Conservation (phyloP, 257 asterid genomes). For the Phtheirospermum japonicum region DNA sequence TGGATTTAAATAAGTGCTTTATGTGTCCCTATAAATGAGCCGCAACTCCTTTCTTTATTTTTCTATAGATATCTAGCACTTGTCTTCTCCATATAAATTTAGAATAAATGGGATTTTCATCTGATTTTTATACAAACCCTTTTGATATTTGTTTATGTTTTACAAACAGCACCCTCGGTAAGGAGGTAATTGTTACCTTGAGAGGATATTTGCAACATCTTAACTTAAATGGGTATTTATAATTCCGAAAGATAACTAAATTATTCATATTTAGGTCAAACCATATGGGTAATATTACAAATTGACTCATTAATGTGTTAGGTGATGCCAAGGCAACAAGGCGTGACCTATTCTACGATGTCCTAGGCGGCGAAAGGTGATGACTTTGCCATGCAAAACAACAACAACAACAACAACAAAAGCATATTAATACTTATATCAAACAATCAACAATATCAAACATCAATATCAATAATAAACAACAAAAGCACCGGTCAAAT, state of each 20-base stretch:
- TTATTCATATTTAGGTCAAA: neutral
- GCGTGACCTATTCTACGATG: neutral
- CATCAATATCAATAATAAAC: neutral
- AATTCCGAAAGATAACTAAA: neutral
- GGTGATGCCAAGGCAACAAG: neutral
- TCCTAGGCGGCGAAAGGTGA: neutral
- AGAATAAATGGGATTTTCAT: too few relatives aligned
- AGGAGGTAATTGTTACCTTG: neutral
- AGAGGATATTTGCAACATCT: neutral
- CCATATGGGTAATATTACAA: neutral
- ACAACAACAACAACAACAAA: neutral
- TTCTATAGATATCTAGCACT: neutral
- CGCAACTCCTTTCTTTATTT: neutral
- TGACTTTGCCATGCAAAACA: neutral
- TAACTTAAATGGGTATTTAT: neutral
- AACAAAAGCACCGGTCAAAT: neutral
- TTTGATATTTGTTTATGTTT: neutral
- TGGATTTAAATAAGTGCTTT: neutral
- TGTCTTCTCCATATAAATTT: slow-evolving; percentile 13
- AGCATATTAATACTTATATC: neutral
- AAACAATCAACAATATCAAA: neutral
- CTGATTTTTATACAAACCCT: too few relatives aligned
- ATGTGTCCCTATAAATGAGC: slow-evolving; percentile 16
- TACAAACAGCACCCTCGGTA: too few relatives aligned
- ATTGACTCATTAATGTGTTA: neutral